These are phyloP conservation scores for Vinca minor DNA, from an alignment of 257 asterid genomes.

Conservation along the genomic window DNA sequence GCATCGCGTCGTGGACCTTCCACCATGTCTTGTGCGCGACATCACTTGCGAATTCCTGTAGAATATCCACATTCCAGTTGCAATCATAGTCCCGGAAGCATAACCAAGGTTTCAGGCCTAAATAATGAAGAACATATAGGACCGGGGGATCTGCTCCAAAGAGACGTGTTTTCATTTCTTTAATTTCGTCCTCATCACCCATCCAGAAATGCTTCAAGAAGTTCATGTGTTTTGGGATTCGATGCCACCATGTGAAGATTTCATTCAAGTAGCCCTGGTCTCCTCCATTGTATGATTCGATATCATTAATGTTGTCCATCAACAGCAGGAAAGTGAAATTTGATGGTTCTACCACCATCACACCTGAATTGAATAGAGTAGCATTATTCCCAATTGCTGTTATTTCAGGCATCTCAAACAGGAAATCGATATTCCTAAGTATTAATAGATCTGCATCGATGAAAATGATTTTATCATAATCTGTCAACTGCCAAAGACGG, in stretches of 20 bases:
- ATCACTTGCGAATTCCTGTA: constrained; percentile 79
- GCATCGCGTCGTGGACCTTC: constrained; percentile 74
- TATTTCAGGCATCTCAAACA: constrained; percentile 71
- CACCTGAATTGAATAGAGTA: constrained; percentile 77
- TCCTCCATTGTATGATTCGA: constrained; percentile 84
- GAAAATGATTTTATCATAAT: constrained; percentile 70
- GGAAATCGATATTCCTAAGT: constrained; percentile 68
- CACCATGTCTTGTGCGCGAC: constrained; percentile 81
- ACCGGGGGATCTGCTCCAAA: constrained; percentile 70
- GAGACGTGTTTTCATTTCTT: constrained; percentile 40
- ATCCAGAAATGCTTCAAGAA: constrained; percentile 76
- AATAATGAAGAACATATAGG: constrained; percentile 69
- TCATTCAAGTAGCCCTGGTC: constrained; percentile 86
- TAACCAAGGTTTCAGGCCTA: constrained; percentile 84
- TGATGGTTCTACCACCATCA: constrained; percentile 87
- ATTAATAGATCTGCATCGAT: constrained; percentile 76
- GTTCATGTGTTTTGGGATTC: constrained; percentile 84
- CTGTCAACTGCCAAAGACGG: constrained; percentile 83
- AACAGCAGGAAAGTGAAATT: constrained; percentile 67
- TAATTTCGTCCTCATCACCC: constrained; percentile 67
- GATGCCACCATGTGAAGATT: constrained; percentile 86
- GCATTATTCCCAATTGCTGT: constrained; percentile 88
- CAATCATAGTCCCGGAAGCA: constrained; percentile 84
- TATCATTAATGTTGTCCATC: constrained; percentile 73
- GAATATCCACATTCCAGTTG: constrained; percentile 74